phyloP scores from a whole-genome alignment of 805 yeast genomes.

The Ogataea neopini region DNA sequence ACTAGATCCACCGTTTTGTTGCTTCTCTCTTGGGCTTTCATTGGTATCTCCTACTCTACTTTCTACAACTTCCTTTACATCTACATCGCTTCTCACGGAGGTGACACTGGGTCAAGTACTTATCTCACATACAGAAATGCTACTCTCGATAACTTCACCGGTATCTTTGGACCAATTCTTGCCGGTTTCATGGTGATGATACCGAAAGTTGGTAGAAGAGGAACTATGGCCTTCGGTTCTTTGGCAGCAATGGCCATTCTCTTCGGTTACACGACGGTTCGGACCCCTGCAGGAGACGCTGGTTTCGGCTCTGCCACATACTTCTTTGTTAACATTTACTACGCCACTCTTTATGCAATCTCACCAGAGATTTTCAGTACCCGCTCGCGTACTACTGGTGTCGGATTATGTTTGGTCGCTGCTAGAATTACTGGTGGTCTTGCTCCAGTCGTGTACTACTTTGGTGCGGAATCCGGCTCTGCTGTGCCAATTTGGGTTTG shows the following conservation, averaged over 20 bases:
- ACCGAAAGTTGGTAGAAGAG: slow-evolving; percentile 53
- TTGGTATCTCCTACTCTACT: slow-evolving; percentile 60
- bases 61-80: slow-evolving; percentile 56
- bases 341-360: slow-evolving; percentile 62
- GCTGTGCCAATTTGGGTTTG: slow-evolving; percentile 63
- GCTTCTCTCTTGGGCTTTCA: slow-evolving; percentile 53
- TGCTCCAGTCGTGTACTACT: slow-evolving; percentile 59
- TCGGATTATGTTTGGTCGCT: slow-evolving; percentile 57
- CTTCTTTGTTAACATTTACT: slow-evolving; percentile 48
- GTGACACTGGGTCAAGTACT: slow-evolving; percentile 41
- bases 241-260: slow-evolving; percentile 56
- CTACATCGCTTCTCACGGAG: slow-evolving; percentile 53
- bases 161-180: slow-evolving; percentile 54
- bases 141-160: slow-evolving; percentile 46
- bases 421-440: slow-evolving; percentile 55
- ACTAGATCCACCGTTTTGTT: slow-evolving; percentile 47
- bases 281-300: slow-evolving; percentile 55
- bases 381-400: slow-evolving; percentile 56
- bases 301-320: slow-evolving; percentile 51
- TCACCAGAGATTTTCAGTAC: slow-evolving; percentile 66
- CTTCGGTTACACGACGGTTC: slow-evolving; percentile 64
- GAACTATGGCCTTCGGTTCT: slow-evolving; percentile 54
- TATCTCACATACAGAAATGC: slow-evolving; percentile 49
- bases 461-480: slow-evolving; percentile 47
- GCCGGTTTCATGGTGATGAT: slow-evolving; percentile 43